A percentile compares a stretch with the other conserved stretches of the same genome.
Evolutionary conservation across 176 grass and related monocot genomes (phyloP).

Genomic region (Pontederia crassipes): DNA sequence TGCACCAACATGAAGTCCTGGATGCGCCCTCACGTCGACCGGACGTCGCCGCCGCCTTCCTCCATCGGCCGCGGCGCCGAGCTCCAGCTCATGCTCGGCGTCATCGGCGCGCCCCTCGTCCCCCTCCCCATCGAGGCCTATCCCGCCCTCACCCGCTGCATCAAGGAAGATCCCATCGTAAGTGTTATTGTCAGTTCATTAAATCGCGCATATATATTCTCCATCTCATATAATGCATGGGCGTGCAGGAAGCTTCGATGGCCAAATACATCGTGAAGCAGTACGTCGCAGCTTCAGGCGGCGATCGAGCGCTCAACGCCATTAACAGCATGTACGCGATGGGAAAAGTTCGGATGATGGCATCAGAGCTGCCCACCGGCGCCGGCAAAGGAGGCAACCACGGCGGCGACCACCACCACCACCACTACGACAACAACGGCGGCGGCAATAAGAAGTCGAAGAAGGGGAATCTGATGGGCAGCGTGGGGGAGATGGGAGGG

Average conservation of each 20-base stretch:
- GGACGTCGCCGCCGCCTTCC: neutral
- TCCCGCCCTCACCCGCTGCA: neutral
- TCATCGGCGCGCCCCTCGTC: constrained; percentile 13
- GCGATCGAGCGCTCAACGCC: constrained; percentile 6
- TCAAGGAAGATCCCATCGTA: constrained; percentile 8
- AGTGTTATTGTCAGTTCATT: neutral
- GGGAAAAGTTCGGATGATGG: constrained; percentile 22
- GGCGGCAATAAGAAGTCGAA: no score
- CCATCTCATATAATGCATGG: no score
- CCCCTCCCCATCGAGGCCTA: neutral
- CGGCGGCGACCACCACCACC: no score
- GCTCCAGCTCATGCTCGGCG: constrained; percentile 18
- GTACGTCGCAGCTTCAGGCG: constrained; percentile 19
- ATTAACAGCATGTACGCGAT: constrained; percentile 17
- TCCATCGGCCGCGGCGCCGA: neutral
- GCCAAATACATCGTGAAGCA: constrained; percentile 22
- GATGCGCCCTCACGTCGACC: neutral
- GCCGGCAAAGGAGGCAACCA: neutral
- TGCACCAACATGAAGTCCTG: constrained; percentile 4
- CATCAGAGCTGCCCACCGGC: neutral
- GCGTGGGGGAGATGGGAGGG: constrained; percentile 11
- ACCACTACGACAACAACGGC: neutral
- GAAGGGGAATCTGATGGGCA: no score
- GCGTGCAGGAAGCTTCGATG: constrained; percentile 7
- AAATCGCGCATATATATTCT: neutral